phyloP scores from a whole-genome alignment of 176 grass and related monocot genomes.

The Luzula sylvatica region DNA sequence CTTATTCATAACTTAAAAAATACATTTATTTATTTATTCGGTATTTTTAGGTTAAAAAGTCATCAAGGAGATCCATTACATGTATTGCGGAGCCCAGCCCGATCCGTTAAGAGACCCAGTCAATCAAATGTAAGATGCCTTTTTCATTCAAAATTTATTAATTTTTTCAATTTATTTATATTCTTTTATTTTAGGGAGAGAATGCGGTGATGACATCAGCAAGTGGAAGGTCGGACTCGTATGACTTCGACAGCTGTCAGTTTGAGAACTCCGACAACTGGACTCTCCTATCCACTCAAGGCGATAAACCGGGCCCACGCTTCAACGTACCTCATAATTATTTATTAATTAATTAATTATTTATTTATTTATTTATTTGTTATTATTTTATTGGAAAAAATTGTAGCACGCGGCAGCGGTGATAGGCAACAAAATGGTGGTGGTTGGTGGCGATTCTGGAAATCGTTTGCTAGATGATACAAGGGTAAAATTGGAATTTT shows the following conservation, averaged over 20 bases:
- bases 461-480: slow-evolving; percentile 76
- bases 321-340: slow-evolving; percentile 57
- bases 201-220: slow-evolving; percentile 49
- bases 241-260: slow-evolving; percentile 39
- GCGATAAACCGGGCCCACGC: slow-evolving; percentile 58
- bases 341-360: neutral
- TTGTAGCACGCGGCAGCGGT: slow-evolving; percentile 89
- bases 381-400: slow-evolving; percentile 9
- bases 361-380: too few relatives aligned
- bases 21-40: neutral
- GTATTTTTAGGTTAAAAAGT: slow-evolving; percentile 58
- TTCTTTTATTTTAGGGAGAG: slow-evolving; percentile 47
- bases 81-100: slow-evolving; percentile 55
- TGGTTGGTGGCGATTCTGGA: slow-evolving; percentile 77
- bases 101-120: slow-evolving; percentile 33
- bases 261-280: slow-evolving; percentile 80
- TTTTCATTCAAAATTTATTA: slow-evolving; percentile 10
- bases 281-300: slow-evolving; percentile 57
- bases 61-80: slow-evolving; percentile 66
- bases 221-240: slow-evolving; percentile 55
- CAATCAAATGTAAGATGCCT: slow-evolving; percentile 44
- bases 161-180: slow-evolving; percentile 13
- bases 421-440: slow-evolving; percentile 91
- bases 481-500: slow-evolving; percentile 38
- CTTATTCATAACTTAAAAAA: slow-evolving; percentile 5